Conservation (phyloP, 257 asterid genomes). For the Solanum lycopersicoides region DNA sequence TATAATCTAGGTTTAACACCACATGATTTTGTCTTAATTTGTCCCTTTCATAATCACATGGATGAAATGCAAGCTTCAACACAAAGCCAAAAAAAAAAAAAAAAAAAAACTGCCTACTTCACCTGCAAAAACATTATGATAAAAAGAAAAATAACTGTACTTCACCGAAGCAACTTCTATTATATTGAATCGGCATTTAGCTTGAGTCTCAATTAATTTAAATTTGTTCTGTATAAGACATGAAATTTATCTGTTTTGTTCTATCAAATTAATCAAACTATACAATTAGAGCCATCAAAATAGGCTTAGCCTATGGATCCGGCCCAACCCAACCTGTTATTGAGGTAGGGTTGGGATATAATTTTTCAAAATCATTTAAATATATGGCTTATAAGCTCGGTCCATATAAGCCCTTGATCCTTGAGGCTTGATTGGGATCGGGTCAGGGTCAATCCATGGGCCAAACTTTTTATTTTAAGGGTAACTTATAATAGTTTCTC, state of each 20-base stretch:
- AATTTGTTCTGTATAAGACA: background rate
- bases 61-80: background rate
- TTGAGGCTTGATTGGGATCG: too few relatives aligned
- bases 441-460: too few relatives aligned
- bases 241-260: too few relatives aligned
- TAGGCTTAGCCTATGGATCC: rapidly evolving
- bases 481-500: too few relatives aligned
- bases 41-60: background rate
- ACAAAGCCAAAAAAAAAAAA: background rate
- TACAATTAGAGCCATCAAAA: too few relatives aligned
- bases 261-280: too few relatives aligned
- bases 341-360: too few relatives aligned
- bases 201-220: background rate
- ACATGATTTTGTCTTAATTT: background rate
- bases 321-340: too few relatives aligned
- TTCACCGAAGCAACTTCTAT: background rate
- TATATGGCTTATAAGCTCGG: too few relatives aligned
- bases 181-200: background rate
- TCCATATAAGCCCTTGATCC: too few relatives aligned
- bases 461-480: too few relatives aligned
- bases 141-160: background rate
- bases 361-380: too few relatives aligned
- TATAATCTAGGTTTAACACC: background rate
- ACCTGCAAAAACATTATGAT: background rate
- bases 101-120: background rate